Evolutionary conservation across 2,329 filamentous ascomycete genomes (phyloP).

Genomic region (Cercospora nicotianae): DNA sequence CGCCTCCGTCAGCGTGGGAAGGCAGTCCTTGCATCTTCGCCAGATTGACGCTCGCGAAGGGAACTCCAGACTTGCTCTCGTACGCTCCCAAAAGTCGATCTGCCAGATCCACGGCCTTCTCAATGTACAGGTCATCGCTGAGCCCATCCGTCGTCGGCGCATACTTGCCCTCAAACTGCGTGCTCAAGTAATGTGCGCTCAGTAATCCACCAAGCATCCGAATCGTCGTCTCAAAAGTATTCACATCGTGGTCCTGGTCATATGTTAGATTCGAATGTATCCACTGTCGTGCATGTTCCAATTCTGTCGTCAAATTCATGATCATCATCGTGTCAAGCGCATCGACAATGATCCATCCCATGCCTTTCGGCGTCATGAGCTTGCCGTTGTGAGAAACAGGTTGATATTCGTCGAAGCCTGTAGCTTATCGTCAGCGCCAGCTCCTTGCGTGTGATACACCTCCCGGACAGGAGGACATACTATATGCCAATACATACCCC

Average conservation of each 20-base stretch:
- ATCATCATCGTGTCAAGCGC: conserved; percentile 94
- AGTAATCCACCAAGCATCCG: conserved; percentile 93
- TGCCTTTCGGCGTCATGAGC: conserved; percentile 82
- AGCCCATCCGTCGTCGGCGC: conserved; percentile 67
- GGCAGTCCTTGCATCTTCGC: conserved; percentile 72
- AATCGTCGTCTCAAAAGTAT: conserved; percentile 96
- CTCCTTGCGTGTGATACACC: not conserved
- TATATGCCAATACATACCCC: conserved; percentile 64
- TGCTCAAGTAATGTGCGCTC: conserved; percentile 93
- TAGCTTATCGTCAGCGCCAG: conserved; percentile 7
- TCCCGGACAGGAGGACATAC: conserved; percentile 22
- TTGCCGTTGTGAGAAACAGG: conserved; percentile 75
- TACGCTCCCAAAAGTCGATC: conserved; percentile 86
- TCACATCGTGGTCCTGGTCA: conserved; percentile 92
- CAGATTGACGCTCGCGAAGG: conserved; percentile 87
- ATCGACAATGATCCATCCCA: conserved; percentile 99
- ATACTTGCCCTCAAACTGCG: conserved; percentile 72
- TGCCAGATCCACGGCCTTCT: conserved; percentile 91
- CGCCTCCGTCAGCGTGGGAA: conserved; percentile 81
- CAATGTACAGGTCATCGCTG: conserved; percentile 89
- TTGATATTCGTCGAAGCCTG: conserved; percentile 77
- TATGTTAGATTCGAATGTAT: conserved; percentile 77
- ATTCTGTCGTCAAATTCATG: conserved; percentile 89
- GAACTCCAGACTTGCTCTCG: conserved; percentile 80
- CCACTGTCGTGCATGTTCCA: conserved; percentile 86